A percentile compares a stretch with the other conserved stretches of the same genome.
Conservation (phyloP, 2,329 filamentous ascomycete genomes). For the Aureobasidium sp. region DNA sequence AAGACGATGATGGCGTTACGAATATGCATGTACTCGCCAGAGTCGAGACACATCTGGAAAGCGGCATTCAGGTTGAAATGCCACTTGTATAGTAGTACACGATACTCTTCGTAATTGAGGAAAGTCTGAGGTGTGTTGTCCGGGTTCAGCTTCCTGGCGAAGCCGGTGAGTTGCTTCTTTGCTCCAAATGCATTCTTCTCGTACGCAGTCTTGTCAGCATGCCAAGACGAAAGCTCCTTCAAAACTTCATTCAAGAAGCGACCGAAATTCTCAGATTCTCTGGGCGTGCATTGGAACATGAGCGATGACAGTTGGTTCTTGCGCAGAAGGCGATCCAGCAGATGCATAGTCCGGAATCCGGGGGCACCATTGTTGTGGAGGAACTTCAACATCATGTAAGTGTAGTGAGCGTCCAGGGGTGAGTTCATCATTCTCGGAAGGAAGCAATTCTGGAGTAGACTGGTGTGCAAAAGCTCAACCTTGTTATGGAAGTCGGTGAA, state of each 20-base stretch:
- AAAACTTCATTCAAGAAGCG: slow-evolving; percentile 79
- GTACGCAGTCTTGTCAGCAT: slow-evolving; percentile 65
- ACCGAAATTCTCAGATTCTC: slow-evolving; percentile 88
- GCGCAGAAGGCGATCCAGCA: slow-evolving; percentile 78
- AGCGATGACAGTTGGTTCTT: slow-evolving; percentile 71
- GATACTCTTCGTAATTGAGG: slow-evolving; percentile 78
- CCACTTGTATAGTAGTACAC: slow-evolving; percentile 80
- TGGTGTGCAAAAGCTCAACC: slow-evolving; percentile 59
- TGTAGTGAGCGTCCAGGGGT: slow-evolving; percentile 79
- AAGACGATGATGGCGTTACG: slow-evolving; percentile 88
- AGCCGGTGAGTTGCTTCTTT: slow-evolving; percentile 63
- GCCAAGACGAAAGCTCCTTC: slow-evolving; percentile 75
- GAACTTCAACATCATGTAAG: slow-evolving; percentile 76
- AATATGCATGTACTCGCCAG: slow-evolving; percentile 93
- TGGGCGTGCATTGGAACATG: slow-evolving; percentile 81
- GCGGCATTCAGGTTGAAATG: slow-evolving; percentile 74
- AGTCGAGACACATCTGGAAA: slow-evolving; percentile 71
- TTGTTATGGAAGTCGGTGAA: slow-evolving; percentile 61
- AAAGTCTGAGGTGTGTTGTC: slow-evolving; percentile 61
- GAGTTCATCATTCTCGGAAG: slow-evolving; percentile 81
- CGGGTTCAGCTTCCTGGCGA: slow-evolving; percentile 63
- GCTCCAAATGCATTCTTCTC: slow-evolving; percentile 71
- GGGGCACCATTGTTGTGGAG: slow-evolving; percentile 77
- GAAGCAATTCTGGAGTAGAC: slow-evolving; percentile 81
- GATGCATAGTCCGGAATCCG: slow-evolving; percentile 75